Percentiles rank a stretch among this genome's conserved stretches.
Evolutionary conservation across 257 asterid genomes (phyloP).

Genomic region (Gynochthodes officinalis): DNA sequence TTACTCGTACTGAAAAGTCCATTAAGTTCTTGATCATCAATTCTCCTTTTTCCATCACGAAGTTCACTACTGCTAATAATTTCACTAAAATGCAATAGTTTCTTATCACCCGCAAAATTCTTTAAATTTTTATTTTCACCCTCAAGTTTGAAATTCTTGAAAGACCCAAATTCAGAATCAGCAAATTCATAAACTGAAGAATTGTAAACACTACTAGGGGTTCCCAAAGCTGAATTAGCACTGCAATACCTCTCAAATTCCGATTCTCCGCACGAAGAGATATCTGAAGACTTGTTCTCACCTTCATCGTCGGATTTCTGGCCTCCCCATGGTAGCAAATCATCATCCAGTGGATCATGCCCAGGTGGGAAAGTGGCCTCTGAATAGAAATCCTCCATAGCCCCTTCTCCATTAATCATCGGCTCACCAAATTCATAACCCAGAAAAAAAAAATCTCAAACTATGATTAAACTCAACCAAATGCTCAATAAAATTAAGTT

Average conservation of each 20-base stretch:
- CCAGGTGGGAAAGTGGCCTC: slow-evolving; percentile 25
- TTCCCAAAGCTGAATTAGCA: slow-evolving; percentile 85
- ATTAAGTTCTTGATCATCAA: background rate
- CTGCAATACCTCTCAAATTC: slow-evolving; percentile 86
- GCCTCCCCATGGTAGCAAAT: slow-evolving; percentile 29
- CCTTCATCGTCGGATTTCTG: slow-evolving; percentile 68
- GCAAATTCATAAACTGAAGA: slow-evolving; percentile 46
- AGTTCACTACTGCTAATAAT: slow-evolving; percentile 24
- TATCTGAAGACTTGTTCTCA: slow-evolving; percentile 45
- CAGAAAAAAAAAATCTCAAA: background rate
- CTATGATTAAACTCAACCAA: background rate
- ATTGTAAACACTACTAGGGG: slow-evolving; percentile 71
- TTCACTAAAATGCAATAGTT: slow-evolving; percentile 29
- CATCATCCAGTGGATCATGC: slow-evolving; percentile 40
- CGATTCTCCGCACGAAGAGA: slow-evolving; percentile 81
- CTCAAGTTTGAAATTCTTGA: slow-evolving; percentile 60
- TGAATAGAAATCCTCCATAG: slow-evolving; percentile 45
- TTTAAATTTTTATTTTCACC: slow-evolving; percentile 39
- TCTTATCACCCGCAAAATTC: slow-evolving; percentile 35
- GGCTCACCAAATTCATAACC: background rate
- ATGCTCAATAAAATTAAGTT: too few species aligned
- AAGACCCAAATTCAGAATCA: slow-evolving; percentile 64
- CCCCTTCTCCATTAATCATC: slow-evolving; percentile 58
- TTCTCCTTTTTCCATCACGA: slow-evolving; percentile 25
- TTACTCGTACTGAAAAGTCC: slow-evolving; percentile 4